Percentiles rank a stretch among this genome's conserved stretches.
Conservation (phyloP, 441 rosid genomes). For the Pelargonium myrrhifolium region DNA sequence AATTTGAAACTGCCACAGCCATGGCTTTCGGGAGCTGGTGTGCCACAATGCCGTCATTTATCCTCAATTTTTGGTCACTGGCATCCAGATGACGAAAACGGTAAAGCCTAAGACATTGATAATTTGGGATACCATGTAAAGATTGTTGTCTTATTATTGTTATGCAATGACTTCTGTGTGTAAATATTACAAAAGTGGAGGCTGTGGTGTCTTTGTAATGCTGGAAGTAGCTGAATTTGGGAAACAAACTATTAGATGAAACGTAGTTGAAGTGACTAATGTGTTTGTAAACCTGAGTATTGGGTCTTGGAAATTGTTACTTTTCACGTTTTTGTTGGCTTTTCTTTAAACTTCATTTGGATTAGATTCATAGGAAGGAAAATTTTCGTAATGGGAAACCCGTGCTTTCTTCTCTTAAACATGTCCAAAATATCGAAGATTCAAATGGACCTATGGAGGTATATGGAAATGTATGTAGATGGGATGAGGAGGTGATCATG, state of each 20-base stretch:
- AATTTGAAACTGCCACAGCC: conserved; percentile 67
- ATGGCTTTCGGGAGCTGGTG: conserved; percentile 78
- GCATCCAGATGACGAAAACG: conserved; percentile 41
- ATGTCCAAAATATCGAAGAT: no score
- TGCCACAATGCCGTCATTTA: conserved; percentile 57
- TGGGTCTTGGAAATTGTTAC: not conserved
- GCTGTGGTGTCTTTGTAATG: not conserved
- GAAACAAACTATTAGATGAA: not conserved
- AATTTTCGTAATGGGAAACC: no score
- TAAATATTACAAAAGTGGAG: not conserved
- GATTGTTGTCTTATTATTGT: not conserved
- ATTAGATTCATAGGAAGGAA: no score
- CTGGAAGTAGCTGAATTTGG: not conserved
- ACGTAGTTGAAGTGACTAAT: not conserved
- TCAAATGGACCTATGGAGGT: no score
- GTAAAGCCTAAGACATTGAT: not conserved
- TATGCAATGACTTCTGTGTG: not conserved
- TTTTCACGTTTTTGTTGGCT: no score
- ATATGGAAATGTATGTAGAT: no score
- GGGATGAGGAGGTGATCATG: no score
- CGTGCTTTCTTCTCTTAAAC: no score
- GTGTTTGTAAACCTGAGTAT: not conserved
- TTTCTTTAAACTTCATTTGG: no score
- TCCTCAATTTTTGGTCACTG: conserved; percentile 63
- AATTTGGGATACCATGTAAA: not conserved